These are phyloP conservation scores for Aquilaria agallochum DNA, from an alignment of 441 rosid species.

Conservation along the genomic window DNA sequence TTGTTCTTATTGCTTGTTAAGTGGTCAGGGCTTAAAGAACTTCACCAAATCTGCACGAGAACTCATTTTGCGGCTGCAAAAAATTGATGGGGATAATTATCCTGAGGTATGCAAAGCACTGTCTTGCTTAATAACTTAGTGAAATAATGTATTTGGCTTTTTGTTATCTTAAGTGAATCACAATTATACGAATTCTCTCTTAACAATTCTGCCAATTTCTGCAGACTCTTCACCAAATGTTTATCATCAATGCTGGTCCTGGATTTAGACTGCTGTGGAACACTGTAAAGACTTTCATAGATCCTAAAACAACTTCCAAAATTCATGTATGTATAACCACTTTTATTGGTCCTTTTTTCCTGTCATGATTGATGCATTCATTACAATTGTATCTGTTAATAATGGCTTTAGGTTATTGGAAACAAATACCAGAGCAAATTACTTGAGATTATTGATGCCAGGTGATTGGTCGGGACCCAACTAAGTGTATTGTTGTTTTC, in stretches of 20 bases:
- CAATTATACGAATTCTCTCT: background rate
- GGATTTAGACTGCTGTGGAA: slow-evolving; percentile 97
- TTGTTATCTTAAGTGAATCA: too few relatives aligned
- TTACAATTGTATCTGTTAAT: slow-evolving; percentile 10
- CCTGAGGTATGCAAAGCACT: slow-evolving; percentile 66
- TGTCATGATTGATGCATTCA: slow-evolving; percentile 6
- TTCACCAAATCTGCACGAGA: slow-evolving; percentile 92
- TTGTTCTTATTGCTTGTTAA: slow-evolving; percentile 12
- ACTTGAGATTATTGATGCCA: slow-evolving; percentile 88
- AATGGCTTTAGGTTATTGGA: slow-evolving; percentile 74
- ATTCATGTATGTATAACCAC: slow-evolving; percentile 58
- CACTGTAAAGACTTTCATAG: slow-evolving; percentile 85
- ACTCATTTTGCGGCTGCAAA: slow-evolving; percentile 83
- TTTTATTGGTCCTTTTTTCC: slow-evolving; percentile 5
- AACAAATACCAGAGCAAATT: slow-evolving; percentile 92
- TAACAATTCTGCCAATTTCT: background rate
- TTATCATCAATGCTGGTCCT: slow-evolving; percentile 96
- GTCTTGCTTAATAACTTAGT: slow-evolving; percentile 12
- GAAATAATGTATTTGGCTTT: background rate
- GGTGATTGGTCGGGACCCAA: slow-evolving; percentile 36
- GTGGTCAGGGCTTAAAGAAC: slow-evolving; percentile 79
- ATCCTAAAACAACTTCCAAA: slow-evolving; percentile 96
- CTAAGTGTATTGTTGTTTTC: background rate
- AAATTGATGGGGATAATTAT: slow-evolving; percentile 93
- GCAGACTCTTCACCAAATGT: slow-evolving; percentile 97